Evolutionary conservation across 176 grass and related monocot species (phyloP).

Genomic region (Miscanthus lutarioriparius): DNA sequence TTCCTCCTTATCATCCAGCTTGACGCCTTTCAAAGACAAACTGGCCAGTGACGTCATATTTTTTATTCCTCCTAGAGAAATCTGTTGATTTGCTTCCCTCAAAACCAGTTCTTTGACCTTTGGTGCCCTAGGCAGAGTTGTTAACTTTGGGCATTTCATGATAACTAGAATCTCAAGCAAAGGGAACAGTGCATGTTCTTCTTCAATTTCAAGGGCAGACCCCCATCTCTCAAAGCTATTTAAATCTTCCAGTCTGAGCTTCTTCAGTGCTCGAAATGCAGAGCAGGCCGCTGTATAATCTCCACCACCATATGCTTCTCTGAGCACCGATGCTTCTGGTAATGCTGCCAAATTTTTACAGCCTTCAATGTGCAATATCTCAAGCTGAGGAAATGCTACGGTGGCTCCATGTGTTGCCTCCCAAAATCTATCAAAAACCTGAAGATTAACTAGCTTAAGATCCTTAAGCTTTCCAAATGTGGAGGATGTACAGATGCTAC

Average conservation of each 20-base stretch:
- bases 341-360: background rate
- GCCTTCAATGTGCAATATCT: rapidly evolving
- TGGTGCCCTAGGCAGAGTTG: background rate
- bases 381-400: background rate
- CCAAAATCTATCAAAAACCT: background rate
- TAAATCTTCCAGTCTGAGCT: background rate
- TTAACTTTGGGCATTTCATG: background rate
- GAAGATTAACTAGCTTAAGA: background rate
- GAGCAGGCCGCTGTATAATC: background rate
- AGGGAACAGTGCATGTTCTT: background rate
- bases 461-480: background rate
- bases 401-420: background rate
- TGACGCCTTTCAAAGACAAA: background rate
- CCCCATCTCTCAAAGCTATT: background rate
- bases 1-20: background rate
- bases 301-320: background rate
- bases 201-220: background rate
- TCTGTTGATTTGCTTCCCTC: background rate
- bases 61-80: background rate
- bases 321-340: too few species aligned
- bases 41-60: background rate
- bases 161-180: background rate
- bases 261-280: background rate
- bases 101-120: background rate
- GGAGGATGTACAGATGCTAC: background rate